Evolutionary conservation across 1,139 yeast genomes (phyloP).

Genomic region (Debaryomycetaceae sp.): DNA sequence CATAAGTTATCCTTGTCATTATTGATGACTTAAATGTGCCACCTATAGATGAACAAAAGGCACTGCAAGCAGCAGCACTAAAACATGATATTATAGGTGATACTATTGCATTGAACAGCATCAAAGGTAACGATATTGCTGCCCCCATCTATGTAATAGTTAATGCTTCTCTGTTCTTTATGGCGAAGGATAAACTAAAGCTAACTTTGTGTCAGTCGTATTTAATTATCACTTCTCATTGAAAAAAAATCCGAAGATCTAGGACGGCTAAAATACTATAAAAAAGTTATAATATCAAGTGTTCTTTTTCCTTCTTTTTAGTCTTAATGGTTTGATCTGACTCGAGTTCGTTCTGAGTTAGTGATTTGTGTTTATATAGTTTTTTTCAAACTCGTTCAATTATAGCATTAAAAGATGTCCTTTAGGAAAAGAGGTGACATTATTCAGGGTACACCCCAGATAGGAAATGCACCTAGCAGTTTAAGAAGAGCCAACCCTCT

Average conservation of each 20-base stretch:
- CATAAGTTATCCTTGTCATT: constrained; percentile 72
- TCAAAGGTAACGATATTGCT: constrained; percentile 66
- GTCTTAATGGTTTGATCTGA: too few species aligned
- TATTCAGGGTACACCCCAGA: constrained; percentile 26
- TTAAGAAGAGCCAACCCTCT: constrained; percentile 7
- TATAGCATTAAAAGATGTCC: constrained; percentile 51
- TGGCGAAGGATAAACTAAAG: background rate
- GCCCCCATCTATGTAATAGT: constrained; percentile 81
- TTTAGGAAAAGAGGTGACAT: constrained; percentile 70
- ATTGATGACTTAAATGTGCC: constrained; percentile 65
- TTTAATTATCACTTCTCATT: too few species aligned
- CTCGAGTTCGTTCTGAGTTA: too few species aligned
- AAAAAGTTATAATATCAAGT: too few species aligned
- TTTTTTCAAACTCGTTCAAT: too few species aligned
- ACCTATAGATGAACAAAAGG: constrained; percentile 61
- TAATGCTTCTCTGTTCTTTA: too few species aligned
- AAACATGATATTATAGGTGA: constrained; percentile 69
- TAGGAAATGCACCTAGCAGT: constrained; percentile 17
- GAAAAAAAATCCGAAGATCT: too few species aligned
- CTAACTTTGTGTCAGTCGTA: background rate
- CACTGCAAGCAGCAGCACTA: constrained; percentile 82
- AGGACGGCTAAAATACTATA: too few species aligned
- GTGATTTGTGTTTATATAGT: too few species aligned
- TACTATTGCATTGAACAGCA: constrained; percentile 45
- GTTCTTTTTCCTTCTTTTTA: too few species aligned